These are phyloP conservation scores for Venturia effusa DNA, from an alignment of 2,329 filamentous ascomycete genomes.

Conservation along the genomic window DNA sequence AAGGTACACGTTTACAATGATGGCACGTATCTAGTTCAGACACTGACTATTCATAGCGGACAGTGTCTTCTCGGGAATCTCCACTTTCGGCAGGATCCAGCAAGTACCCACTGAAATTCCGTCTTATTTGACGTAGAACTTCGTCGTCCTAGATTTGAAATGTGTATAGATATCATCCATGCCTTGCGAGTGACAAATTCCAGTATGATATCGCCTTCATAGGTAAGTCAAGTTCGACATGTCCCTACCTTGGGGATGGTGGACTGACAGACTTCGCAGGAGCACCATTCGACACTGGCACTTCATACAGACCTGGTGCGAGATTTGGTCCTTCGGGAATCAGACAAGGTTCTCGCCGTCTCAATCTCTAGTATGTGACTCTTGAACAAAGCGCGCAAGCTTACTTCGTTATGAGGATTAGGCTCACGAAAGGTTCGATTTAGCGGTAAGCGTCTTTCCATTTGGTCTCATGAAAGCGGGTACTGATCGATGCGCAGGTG, in stretches of 20 bases:
- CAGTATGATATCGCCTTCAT: constrained; percentile 81
- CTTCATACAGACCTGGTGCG: constrained; percentile 65
- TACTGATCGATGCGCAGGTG: constrained; percentile 31
- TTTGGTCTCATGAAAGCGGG: too few relatives aligned
- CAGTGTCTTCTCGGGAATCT: constrained; percentile 80
- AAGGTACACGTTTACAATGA: constrained; percentile 4
- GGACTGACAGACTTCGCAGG: constrained; percentile 32
- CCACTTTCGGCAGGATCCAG: constrained; percentile 69
- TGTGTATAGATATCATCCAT: constrained; percentile 51
- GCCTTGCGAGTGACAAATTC: constrained; percentile 56
- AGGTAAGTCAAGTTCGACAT: constrained; percentile 41
- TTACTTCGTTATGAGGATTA: constrained; percentile 22
- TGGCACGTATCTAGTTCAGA: background rate
- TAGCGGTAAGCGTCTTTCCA: constrained; percentile 37
- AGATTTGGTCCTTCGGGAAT: constrained; percentile 78
- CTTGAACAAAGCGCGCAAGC: constrained; percentile 14
- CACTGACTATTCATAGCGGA: constrained; percentile 41
- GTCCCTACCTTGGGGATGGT: background rate
- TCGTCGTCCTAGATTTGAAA: constrained; percentile 6
- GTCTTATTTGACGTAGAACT: constrained; percentile 2
- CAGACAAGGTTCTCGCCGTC: constrained; percentile 71
- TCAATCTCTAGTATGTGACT: constrained; percentile 73
- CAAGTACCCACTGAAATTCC: constrained; percentile 1
- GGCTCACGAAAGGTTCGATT: constrained; percentile 40
- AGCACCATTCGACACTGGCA: constrained; percentile 65